These are phyloP conservation scores for Grosmannia serpens DNA, from an alignment of 2,329 filamentous ascomycete genomes.

Conservation along the genomic window DNA sequence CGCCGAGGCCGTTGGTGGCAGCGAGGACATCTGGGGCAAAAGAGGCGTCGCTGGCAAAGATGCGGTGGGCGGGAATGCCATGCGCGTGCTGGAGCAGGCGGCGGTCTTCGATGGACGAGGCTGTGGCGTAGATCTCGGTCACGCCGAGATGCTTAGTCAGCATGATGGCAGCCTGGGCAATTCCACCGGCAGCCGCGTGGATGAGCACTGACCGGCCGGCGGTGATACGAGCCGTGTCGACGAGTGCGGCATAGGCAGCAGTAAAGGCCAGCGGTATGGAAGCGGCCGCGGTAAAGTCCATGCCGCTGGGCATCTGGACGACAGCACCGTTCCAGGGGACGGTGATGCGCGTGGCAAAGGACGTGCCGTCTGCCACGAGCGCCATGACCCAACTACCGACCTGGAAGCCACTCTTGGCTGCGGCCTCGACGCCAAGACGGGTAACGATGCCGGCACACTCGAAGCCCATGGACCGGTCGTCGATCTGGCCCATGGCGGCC, in stretches of 20 bases:
- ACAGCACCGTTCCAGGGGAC: constrained; percentile 13
- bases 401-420: too few species aligned
- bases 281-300: constrained; percentile 21
- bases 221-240: too few species aligned
- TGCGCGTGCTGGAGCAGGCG: constrained; percentile 24
- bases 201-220: too few species aligned
- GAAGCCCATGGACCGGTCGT: constrained; percentile 7
- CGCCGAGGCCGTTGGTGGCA: constrained; percentile 19
- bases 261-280: constrained; percentile 27
- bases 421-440: too few species aligned
- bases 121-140: constrained; percentile 28
- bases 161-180: too few species aligned
- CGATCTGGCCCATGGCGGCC: constrained; percentile 15
- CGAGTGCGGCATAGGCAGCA: constrained; percentile 9
- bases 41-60: constrained; percentile 18
- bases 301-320: constrained; percentile 15
- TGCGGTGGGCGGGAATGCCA: constrained; percentile 23
- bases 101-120: constrained; percentile 25
- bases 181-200: too few species aligned
- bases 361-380: neutral
- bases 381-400: neutral
- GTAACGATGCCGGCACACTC: neutral
- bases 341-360: neutral
- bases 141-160: too few species aligned
- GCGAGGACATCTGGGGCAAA: constrained; percentile 19